phyloP scores from a whole-genome alignment of 441 rosid species.

The Manihot esculenta region DNA sequence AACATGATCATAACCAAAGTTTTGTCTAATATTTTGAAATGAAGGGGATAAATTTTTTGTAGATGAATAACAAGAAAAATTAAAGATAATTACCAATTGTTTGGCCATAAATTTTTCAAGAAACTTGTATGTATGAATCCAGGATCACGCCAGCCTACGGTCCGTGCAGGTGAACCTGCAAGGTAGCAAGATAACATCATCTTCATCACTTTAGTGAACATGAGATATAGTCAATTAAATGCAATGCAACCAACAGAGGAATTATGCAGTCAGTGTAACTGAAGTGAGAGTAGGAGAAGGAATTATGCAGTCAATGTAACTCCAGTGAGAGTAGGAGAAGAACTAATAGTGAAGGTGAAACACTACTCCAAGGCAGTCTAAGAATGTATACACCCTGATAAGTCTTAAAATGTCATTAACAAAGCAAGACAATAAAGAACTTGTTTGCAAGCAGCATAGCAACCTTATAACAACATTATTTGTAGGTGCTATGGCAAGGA shows the following conservation, averaged over 20 bases:
- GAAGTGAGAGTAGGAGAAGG: neutral
- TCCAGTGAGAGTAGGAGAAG: neutral
- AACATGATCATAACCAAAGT: neutral
- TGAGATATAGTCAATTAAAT: neutral
- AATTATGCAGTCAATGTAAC: neutral
- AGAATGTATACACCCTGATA: neutral
- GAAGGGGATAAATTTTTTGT: neutral
- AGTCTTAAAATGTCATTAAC: neutral
- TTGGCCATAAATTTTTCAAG: slow-evolving; percentile 90
- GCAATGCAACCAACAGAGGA: neutral
- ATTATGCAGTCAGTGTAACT: neutral
- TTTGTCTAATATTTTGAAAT: neutral
- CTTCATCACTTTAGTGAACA: neutral
- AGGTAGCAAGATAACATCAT: slow-evolving; percentile 11
- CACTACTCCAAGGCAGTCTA: neutral
- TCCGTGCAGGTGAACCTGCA: slow-evolving; percentile 81
- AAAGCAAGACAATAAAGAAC: neutral
- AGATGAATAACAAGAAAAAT: slow-evolving; percentile 10
- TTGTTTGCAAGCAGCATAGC: neutral
- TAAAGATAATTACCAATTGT: slow-evolving; percentile 44
- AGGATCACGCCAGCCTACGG: slow-evolving; percentile 96
- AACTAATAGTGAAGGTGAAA: neutral
- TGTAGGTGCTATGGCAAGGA: neutral
- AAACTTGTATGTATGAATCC: slow-evolving; percentile 92
- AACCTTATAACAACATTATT: neutral